These are phyloP conservation scores for Magnusiomyces suaveolens DNA, from an alignment of 1,139 yeast genomes.

Conservation along the genomic window DNA sequence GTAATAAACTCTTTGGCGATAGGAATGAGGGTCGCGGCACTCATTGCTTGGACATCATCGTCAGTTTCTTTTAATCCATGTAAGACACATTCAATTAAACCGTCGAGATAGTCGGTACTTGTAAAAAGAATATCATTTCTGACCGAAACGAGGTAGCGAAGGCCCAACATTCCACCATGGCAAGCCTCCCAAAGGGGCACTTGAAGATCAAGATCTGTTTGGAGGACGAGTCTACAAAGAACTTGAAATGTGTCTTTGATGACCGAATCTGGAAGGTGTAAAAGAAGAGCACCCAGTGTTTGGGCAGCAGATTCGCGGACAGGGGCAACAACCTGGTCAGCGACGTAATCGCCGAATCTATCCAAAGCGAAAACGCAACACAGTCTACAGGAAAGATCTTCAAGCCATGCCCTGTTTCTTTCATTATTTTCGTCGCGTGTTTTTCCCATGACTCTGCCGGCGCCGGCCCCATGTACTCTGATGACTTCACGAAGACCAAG, in stretches of 20 bases:
- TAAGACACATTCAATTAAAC: constrained; percentile 73
- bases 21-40: constrained; percentile 88
- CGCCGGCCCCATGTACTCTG: constrained; percentile 75
- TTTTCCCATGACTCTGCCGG: constrained; percentile 69
- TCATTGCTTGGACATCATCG: constrained; percentile 95
- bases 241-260: constrained; percentile 54
- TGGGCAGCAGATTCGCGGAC: constrained; percentile 96
- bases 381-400: constrained; percentile 79
- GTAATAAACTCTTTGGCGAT: constrained; percentile 76
- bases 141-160: constrained; percentile 84
- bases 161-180: constrained; percentile 95
- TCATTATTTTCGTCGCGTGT: constrained; percentile 50
- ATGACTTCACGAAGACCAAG: constrained; percentile 83
- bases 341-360: constrained; percentile 92
- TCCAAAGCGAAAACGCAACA: constrained; percentile 86
- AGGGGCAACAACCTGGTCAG: constrained; percentile 97
- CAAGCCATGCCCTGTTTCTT: constrained; percentile 62
- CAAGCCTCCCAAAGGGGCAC: constrained; percentile 85
- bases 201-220: constrained; percentile 40
- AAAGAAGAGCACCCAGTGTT: constrained; percentile 75
- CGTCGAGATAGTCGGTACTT: constrained; percentile 45
- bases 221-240: constrained; percentile 62
- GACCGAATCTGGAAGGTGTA: constrained; percentile 52
- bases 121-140: constrained; percentile 65
- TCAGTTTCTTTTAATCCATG: constrained; percentile 78